Evolutionary conservation across 495 filamentous ascomycete genomes (phyloP), one percentile per base, ranked within the genome.

Genomic region (Penicillium riverlandense): DNA sequence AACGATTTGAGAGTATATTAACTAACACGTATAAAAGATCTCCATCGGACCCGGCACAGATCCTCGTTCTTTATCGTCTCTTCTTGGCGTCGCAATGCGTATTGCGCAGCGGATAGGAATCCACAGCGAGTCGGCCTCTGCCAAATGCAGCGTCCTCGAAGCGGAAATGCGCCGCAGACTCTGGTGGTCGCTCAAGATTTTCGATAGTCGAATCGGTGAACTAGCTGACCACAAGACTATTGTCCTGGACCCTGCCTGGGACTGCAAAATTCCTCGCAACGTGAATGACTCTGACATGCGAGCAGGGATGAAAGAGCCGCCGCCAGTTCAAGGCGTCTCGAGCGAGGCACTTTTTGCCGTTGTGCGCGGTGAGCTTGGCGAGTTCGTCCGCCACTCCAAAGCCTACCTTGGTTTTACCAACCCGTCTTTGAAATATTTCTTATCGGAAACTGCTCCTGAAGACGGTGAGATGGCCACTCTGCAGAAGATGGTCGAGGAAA

Each of bases 161-260:
- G 71, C 62, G 1, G 78, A 83, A 52, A 71, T 82, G 66, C 70
- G 76, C 39, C 72, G 78, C 35, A 58, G 79, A 34, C 69, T 83
- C 0, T 83, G 77, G 78, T 82, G 78, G 79, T 59, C 77, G 6
- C 59, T 82, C 1, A 52, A 70, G 0, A 37, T 71, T 22, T 72
- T 81, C 33, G 77, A 83, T 43, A 47, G 41, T 45, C 77, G 78
- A 29, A 67, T 77, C 14, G 38, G 68, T 54, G 72, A 77, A 48
- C 51, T 78, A 34, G 41, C 65, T 5, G 54, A 67, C 30, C 55
- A 57, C 37, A 70, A 65, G 45, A 49, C 48, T 7, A 41, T 22
- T 22, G 22, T 49, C 5, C 51, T 79, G 10, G 47, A 51, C 48
- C 78, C 77, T 0, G 74, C 63, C 22, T 82, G 77, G 76, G 73